Evolutionary conservation across 179 eudicot species (phyloP).

Genomic region (Silene noctiflora): DNA sequence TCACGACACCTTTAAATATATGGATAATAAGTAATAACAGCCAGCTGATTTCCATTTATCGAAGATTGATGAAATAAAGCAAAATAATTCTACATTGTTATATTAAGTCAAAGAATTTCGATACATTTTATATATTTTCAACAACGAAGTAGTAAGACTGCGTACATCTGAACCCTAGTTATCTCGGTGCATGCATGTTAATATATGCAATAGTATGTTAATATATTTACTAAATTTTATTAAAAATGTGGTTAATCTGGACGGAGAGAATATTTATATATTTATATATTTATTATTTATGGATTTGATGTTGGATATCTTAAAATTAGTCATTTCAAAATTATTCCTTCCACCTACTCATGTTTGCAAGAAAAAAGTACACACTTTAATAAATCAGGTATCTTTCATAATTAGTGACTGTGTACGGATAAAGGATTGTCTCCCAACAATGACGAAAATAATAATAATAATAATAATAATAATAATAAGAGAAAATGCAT

Average conservation of each 20-base stretch:
- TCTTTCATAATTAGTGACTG: constrained; percentile 17
- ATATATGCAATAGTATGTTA: background rate
- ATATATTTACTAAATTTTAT: background rate
- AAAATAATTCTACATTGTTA: too few species aligned
- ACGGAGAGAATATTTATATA: background rate
- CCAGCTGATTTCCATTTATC: background rate
- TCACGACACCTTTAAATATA: too few species aligned
- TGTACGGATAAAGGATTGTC: constrained; percentile 23
- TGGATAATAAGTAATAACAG: background rate
- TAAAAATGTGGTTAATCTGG: background rate
- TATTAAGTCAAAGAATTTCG: too few species aligned
- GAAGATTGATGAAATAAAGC: background rate
- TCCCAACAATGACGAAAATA: constrained; percentile 4
- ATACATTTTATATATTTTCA: too few species aligned
- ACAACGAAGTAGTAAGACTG: background rate
- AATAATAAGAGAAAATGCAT: background rate
- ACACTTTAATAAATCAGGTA: constrained; percentile 24
- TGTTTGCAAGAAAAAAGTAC: constrained; percentile 22
- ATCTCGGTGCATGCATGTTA: too few species aligned
- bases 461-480: too few species aligned
- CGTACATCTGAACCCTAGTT: background rate
- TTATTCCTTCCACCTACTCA: constrained; percentile 26
- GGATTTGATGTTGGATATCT: background rate
- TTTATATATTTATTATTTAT: background rate
- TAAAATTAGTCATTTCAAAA: constrained; percentile 18